Conservation (phyloP, 345 rosid species). For the Erysimum cheiranthoides region DNA sequence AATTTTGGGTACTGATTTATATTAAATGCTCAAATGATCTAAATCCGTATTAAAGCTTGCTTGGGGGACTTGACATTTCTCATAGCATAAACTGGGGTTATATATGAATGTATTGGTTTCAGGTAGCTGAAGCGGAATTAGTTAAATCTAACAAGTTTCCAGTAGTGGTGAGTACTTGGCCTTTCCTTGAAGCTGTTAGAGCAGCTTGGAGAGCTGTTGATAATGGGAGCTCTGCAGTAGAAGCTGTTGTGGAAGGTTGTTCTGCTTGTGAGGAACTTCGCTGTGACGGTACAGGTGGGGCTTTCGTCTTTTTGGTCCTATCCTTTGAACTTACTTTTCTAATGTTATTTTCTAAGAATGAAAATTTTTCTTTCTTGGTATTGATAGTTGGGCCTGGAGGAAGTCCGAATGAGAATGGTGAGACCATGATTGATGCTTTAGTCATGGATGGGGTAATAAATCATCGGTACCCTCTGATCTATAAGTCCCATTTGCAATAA, state of each 20-base stretch:
- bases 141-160: conserved; percentile 57
- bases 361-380: background rate
- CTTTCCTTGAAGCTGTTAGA: conserved; percentile 83
- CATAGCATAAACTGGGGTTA: background rate
- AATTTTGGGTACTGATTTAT: background rate
- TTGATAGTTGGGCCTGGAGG: conserved; percentile 94
- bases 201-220: conserved; percentile 83
- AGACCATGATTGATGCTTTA: conserved; percentile 90
- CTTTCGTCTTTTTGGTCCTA: background rate
- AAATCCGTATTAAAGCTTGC: background rate
- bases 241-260: conserved; percentile 94
- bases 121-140: conserved; percentile 52
- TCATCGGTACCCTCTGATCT: background rate
- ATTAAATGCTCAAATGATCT: background rate
- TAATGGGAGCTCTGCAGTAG: conserved; percentile 69
- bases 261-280: conserved; percentile 87
- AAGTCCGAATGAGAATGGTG: conserved; percentile 96
- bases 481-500: conserved; percentile 2
- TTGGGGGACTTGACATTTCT: background rate
- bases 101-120: conserved; percentile 19
- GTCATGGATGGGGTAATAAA: conserved; percentile 87
- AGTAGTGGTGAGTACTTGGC: conserved; percentile 91
- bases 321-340: background rate
- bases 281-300: conserved; percentile 88
- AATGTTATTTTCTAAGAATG: background rate